Percentiles rank a stretch among this genome's conserved stretches.
Evolutionary conservation across 2,329 filamentous ascomycete species (phyloP).

Genomic region (Pseudocercospora crystallina): DNA sequence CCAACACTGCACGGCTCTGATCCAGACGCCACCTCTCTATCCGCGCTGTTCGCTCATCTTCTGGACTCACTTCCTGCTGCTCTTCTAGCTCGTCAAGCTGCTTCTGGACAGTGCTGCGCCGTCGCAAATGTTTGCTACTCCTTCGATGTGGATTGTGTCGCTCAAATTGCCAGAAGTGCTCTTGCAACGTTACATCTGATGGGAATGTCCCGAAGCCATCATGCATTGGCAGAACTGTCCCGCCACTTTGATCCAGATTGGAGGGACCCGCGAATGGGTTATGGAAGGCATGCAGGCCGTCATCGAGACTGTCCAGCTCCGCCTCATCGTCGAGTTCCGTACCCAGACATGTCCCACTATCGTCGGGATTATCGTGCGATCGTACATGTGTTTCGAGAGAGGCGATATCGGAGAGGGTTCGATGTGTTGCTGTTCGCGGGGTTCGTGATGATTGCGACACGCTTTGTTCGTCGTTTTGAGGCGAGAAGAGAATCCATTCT

Average conservation of each 20-base stretch:
- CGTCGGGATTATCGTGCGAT: slow-evolving; percentile 51
- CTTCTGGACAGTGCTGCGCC: slow-evolving; percentile 58
- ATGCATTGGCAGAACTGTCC: slow-evolving; percentile 80
- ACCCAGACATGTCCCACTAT: slow-evolving; percentile 43
- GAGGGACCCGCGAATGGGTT: slow-evolving; percentile 53
- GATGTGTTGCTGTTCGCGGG: slow-evolving; percentile 65
- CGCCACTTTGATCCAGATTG: slow-evolving; percentile 55
- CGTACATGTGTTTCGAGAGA: slow-evolving; percentile 70
- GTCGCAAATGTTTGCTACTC: slow-evolving; percentile 48
- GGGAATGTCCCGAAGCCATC: slow-evolving; percentile 88
- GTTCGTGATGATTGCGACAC: slow-evolving; percentile 68
- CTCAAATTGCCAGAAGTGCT: slow-evolving; percentile 88
- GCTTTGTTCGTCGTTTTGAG: slow-evolving; percentile 59
- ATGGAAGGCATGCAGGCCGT: slow-evolving; percentile 84
- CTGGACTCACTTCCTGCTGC: slow-evolving; percentile 54
- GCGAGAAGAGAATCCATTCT: slow-evolving; percentile 94
- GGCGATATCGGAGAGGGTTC: slow-evolving; percentile 71
- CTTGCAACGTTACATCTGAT: slow-evolving; percentile 61
- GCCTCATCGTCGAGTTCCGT: slow-evolving; percentile 54
- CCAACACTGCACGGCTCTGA: slow-evolving; percentile 79
- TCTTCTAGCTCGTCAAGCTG: slow-evolving; percentile 57
- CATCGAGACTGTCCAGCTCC: slow-evolving; percentile 90
- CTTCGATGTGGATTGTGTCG: slow-evolving; percentile 73
- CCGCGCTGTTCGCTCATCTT: slow-evolving; percentile 71
- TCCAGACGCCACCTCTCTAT: slow-evolving; percentile 93